Base-by-base conservation (phyloP, 2,329 filamentous ascomycete genomes). In the Leptographium wingfieldii region DNA sequence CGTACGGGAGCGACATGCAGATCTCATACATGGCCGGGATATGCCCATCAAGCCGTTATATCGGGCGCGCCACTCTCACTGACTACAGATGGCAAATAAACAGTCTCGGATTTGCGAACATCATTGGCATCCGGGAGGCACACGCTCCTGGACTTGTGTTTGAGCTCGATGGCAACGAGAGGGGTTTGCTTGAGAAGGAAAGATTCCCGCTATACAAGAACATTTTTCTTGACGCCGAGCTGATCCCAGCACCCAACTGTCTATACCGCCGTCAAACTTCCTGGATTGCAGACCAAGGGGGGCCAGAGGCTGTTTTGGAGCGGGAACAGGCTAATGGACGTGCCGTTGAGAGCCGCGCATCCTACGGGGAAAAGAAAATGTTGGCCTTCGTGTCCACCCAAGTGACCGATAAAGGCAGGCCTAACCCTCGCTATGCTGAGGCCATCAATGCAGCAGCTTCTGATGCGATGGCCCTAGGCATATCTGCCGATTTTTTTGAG, bases 1-100 rank as follows among this genome's bases (percentile, higher is more conserved):
- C 60, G 29, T 61, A 61, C n/a, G 60, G 57, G 35, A 43, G 11
- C 55, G 60, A 61, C 40, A 59, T 61, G 60, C 57, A 61, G 12
- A 57, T 61, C 3, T 40, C 54, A 12, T 43, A 51, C 31, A 61
- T 61, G 60, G 57, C 60, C 19, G 48, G 29, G 3, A 55, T 27
- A 14, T 61, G 57, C 22, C 57, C 60, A 3, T 57, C 35, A 27
- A 57, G 57, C 29, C 55, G 55, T n/a, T 61, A 61, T 51, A 52
- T 61, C 40, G 60, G 60, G 5, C 60, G 60, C 7, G 60, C 60
- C 31, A 55, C 54, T 7, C 49, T 61, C 5, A 46, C 38, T 7
- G 55, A 46, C 40, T 57, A 51, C 55, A 49, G 31, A 25, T 61
- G 60, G 60, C 57, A 61, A 49, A 61, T 59, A 9, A 59, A 59